phyloP scores from a whole-genome alignment of 2,329 filamentous ascomycete genomes.

The Cladosporium cucumerinum region DNA sequence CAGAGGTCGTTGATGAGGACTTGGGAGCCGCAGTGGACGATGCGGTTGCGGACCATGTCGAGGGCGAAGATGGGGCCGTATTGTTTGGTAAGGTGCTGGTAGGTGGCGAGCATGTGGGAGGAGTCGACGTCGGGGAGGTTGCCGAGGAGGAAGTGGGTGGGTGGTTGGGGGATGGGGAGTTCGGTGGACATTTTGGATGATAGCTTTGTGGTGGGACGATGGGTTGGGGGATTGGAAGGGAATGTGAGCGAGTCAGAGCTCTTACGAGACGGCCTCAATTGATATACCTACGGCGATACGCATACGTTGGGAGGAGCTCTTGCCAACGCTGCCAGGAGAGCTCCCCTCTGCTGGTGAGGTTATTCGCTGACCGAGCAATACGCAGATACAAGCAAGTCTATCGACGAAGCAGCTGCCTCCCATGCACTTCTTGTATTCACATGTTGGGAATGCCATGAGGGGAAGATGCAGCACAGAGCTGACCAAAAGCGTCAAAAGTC shows the following conservation, averaged over 20 bases:
- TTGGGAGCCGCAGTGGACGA: conserved; percentile 22
- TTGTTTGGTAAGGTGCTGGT: conserved; percentile 58
- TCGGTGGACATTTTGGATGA: background rate
- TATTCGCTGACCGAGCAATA: conserved; percentile 1
- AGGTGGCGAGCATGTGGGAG: conserved; percentile 47
- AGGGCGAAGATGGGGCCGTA: conserved; percentile 42
- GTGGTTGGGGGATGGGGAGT: conserved; percentile 51
- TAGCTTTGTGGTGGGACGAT: background rate
- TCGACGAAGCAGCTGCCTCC: background rate
- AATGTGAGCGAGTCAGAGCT: background rate
- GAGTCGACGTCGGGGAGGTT: conserved; percentile 61
- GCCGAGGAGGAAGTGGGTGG: conserved; percentile 61
- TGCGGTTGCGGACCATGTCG: conserved; percentile 31
- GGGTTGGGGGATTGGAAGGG: background rate
- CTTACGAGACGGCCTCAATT: background rate
- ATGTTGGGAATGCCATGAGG: background rate
- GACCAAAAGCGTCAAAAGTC: background rate
- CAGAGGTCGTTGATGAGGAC: conserved; percentile 39
- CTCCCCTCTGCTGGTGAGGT: background rate
- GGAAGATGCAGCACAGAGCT: background rate
- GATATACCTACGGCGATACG: background rate
- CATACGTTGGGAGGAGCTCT: background rate
- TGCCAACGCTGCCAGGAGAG: background rate
- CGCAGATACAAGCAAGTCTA: background rate
- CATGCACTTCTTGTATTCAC: background rate